phyloP scores from a whole-genome alignment of 1,284 basidiomycete species.

The Macrocystidia cucumis region DNA sequence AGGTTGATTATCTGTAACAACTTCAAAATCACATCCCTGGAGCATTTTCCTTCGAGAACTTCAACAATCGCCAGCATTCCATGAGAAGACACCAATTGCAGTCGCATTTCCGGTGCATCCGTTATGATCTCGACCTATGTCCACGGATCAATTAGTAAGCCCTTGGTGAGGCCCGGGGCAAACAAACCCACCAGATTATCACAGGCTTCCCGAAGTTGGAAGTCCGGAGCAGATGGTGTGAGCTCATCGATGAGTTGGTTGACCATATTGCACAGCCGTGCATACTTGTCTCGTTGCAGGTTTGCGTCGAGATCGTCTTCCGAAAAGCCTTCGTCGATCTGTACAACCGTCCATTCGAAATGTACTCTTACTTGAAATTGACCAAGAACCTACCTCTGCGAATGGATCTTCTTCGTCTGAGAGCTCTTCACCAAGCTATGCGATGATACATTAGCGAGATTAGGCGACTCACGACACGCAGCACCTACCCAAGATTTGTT shows the following conservation, averaged over 20 bases:
- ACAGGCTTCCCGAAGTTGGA: constrained; percentile 75
- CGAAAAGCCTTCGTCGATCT: constrained; percentile 88
- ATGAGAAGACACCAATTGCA: constrained; percentile 85
- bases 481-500: constrained; percentile 77
- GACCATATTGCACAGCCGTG: constrained; percentile 75
- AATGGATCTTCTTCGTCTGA: constrained; percentile 92
- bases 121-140: constrained; percentile 76
- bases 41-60: constrained; percentile 78
- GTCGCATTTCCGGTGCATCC: constrained; percentile 84
- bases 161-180: not conserved
- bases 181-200: constrained; percentile 69
- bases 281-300: constrained; percentile 84
- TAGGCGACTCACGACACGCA: not conserved
- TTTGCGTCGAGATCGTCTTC: constrained; percentile 88
- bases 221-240: constrained; percentile 72
- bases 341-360: constrained; percentile 7
- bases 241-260: constrained; percentile 84
- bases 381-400: constrained; percentile 59
- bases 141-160: not conserved
- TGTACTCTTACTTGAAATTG: constrained; percentile 4
- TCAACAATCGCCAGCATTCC: constrained; percentile 94
- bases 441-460: not conserved
- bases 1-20: constrained; percentile 87
- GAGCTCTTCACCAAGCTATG: constrained; percentile 69
- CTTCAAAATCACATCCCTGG: constrained; percentile 78